Conservation (phyloP, 495 filamentous ascomycete genomes). For the Talaromyces ruber region DNA sequence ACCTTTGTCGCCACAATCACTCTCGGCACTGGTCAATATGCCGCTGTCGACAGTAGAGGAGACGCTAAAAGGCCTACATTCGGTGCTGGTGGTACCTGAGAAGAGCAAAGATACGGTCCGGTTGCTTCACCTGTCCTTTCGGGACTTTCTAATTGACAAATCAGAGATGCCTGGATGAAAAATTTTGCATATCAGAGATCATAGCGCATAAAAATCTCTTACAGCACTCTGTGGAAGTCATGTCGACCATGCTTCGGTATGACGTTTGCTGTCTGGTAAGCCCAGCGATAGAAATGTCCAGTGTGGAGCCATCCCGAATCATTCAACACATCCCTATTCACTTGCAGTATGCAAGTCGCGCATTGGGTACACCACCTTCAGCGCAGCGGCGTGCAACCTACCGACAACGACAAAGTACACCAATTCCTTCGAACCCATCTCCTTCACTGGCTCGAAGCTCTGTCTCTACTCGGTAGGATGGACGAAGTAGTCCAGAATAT, state of each 20-base stretch:
- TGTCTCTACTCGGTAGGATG: slow-evolving; percentile 7
- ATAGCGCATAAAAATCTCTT: slow-evolving; percentile 22
- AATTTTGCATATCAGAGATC: slow-evolving; percentile 31
- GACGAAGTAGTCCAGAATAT: not conserved
- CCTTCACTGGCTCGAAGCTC: slow-evolving; percentile 17
- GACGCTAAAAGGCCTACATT: slow-evolving; percentile 18
- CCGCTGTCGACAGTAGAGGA: not conserved
- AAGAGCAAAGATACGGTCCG: slow-evolving; percentile 18
- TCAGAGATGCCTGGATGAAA: slow-evolving; percentile 16
- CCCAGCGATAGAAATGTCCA: slow-evolving; percentile 14
- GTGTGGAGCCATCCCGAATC: slow-evolving; percentile 9
- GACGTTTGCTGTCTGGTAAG: slow-evolving; percentile 27
- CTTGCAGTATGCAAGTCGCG: slow-evolving; percentile 20
- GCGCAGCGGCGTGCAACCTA: slow-evolving; percentile 2
- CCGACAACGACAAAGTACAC: slow-evolving; percentile 11
- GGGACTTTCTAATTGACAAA: slow-evolving; percentile 40
- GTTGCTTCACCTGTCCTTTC: slow-evolving; percentile 41
- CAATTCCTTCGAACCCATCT: slow-evolving; percentile 11
- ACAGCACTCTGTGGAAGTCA: slow-evolving; percentile 21
- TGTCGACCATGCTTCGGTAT: slow-evolving; percentile 18
- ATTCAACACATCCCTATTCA: slow-evolving; percentile 18
- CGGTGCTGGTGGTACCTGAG: slow-evolving; percentile 25
- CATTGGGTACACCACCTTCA: slow-evolving; percentile 21
- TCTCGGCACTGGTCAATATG: slow-evolving; percentile 11
- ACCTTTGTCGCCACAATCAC: slow-evolving; percentile 23